Conservation (phyloP, 2,329 filamentous ascomycete species). For the Pezicula rhizophila region DNA sequence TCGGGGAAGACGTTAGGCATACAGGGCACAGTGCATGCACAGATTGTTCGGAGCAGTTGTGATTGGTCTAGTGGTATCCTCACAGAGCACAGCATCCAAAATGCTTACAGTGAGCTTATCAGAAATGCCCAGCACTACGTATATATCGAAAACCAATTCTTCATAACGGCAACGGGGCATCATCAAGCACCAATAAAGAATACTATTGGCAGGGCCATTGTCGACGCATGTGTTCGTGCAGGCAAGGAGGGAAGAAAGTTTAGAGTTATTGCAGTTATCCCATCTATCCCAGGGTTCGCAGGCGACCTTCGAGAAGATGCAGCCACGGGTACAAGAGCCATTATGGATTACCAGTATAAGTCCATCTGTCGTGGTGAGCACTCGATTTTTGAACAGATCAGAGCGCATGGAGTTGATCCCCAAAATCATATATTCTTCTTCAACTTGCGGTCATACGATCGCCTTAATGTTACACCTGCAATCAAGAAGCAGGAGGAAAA, state of each 20-base stretch:
- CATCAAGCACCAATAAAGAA: constrained; percentile 83
- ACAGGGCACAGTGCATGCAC: constrained; percentile 71
- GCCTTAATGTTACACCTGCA: constrained; percentile 74
- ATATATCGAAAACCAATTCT: constrained; percentile 99
- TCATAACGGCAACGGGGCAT: constrained; percentile 89
- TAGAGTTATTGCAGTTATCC: constrained; percentile 82
- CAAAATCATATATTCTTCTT: constrained; percentile 83
- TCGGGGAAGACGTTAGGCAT: constrained; percentile 55
- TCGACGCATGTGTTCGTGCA: constrained; percentile 80
- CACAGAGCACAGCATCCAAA: constrained; percentile 78
- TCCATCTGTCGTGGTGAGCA: constrained; percentile 88
- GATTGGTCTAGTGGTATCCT: constrained; percentile 94
- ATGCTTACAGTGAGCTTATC: constrained; percentile 80
- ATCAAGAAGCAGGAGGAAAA: constrained; percentile 72
- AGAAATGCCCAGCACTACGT: constrained; percentile 84
- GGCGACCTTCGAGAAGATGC: constrained; percentile 81
- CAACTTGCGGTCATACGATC: constrained; percentile 88
- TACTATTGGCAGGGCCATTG: constrained; percentile 79
- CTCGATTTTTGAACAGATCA: constrained; percentile 79
- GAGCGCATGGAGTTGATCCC: constrained; percentile 69
- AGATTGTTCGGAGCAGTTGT: constrained; percentile 81
- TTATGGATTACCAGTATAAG: constrained; percentile 98
- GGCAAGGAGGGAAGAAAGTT: constrained; percentile 82
- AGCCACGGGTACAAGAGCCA: constrained; percentile 80
- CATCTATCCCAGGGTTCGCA: constrained; percentile 88